These are phyloP conservation scores for Perilla frutescens DNA, from an alignment of 257 asterid species.

Conservation along the genomic window DNA sequence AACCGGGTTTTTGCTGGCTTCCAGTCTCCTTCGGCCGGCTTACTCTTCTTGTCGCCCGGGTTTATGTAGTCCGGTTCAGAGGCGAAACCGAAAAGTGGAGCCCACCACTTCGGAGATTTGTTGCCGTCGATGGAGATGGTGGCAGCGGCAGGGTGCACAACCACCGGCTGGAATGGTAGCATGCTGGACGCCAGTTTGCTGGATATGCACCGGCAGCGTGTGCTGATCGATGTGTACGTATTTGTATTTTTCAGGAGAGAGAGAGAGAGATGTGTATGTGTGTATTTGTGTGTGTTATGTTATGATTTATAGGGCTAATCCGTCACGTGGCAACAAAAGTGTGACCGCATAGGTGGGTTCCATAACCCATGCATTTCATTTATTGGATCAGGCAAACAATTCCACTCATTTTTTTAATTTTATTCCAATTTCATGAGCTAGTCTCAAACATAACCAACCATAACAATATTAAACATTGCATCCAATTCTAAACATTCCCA, in stretches of 20 bases:
- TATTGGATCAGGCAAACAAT: no score
- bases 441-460: no score
- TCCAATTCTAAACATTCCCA: no score
- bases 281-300: not conserved
- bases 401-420: no score
- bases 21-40: constrained; percentile 28
- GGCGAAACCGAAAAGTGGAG: constrained; percentile 65
- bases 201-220: not conserved
- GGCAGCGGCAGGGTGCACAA: constrained; percentile 27
- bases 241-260: not conserved
- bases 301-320: not conserved
- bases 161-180: constrained; percentile 44
- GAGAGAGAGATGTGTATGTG: not conserved
- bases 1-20: constrained; percentile 45
- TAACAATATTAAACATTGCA: no score
- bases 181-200: constrained; percentile 42
- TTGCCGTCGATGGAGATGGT: constrained; percentile 27
- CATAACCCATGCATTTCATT: no score
- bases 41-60: constrained; percentile 23
- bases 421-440: no score
- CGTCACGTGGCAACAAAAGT: not conserved
- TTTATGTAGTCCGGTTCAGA: constrained; percentile 64
- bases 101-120: constrained; percentile 65
- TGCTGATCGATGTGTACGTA: not conserved
- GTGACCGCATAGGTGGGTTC: not conserved